phyloP scores from a whole-genome alignment of 1,139 yeast species.

The Suhomyces anneliseae region DNA sequence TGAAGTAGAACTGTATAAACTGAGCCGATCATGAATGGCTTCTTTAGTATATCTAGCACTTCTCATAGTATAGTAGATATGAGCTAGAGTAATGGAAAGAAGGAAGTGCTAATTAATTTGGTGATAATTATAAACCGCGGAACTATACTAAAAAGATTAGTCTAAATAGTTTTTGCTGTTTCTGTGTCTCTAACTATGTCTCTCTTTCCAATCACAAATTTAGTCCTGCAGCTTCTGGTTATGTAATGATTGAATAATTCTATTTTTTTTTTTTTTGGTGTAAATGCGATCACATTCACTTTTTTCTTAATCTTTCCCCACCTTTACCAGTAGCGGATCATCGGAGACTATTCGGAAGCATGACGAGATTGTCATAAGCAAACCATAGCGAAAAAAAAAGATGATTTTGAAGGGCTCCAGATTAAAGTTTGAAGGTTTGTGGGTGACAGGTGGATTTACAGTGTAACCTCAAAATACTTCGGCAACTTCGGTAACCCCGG shows the following conservation, averaged over 20 bases:
- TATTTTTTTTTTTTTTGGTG: too few relatives aligned
- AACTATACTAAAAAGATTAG: too few relatives aligned
- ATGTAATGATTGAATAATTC: too few relatives aligned
- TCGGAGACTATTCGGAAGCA: too few relatives aligned
- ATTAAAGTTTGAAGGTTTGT: too few relatives aligned
- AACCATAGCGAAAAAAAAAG: too few relatives aligned
- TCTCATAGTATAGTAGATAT: slow-evolving; percentile 13
- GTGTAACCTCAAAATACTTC: not conserved
- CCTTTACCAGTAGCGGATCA: not conserved
- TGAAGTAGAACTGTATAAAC: slow-evolving; percentile 30
- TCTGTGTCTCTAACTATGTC: not conserved
- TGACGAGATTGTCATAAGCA: too few relatives aligned
- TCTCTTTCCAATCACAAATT: not conserved
- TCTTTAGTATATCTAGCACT: slow-evolving; percentile 30
- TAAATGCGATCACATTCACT: slow-evolving; percentile 7
- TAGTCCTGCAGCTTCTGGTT: not conserved
- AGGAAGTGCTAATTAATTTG: not conserved
- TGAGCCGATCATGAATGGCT: slow-evolving; percentile 33
- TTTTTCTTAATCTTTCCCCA: not conserved
- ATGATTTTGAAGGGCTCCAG: too few relatives aligned
- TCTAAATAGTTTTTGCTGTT: too few relatives aligned
- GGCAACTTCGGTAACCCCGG: not conserved
- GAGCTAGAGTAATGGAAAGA: not conserved
- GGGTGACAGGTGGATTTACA: too few relatives aligned
- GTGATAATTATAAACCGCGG: not conserved